Base-by-base conservation (phyloP, 75 land plant genomes). In the Pinus albicaulis region DNA sequence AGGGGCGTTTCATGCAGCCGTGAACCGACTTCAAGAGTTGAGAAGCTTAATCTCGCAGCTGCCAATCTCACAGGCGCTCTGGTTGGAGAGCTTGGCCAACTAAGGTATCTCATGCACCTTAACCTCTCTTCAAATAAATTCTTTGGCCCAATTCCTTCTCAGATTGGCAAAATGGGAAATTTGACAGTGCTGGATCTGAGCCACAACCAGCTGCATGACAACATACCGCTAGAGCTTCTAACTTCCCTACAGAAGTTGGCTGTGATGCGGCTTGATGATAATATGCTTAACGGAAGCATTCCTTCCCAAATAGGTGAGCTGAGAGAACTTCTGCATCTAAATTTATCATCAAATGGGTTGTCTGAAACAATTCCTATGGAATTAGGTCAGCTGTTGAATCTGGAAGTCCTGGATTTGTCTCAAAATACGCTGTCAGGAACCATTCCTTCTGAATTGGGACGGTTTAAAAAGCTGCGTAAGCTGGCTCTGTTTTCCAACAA, bases 91-190 rank as follows among this genome's bases (percentile, higher is more conserved):
- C 26, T 82, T 28, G 81, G 84, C 38, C 70, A 57, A 0, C 62
- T 82, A 11, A 57, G 23, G 6, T 31, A 48, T 24, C 81, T 82
- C 13, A 28, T 28, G 3, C 28, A 74, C 24, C 53, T 82, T 34
- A 74, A 79, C 53, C 19, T 84, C 1, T 44, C 76, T 14, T 8
- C 59, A 19, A 81, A 81, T 68, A 26, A 26, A 36, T 34, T 83
- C 59, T 24, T 13, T 8, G 68, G 69, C 13, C 75, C 79, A 28
- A 68, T 38, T 59, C 65, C 65, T 22, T 62, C 36, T 1, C 34
- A 62, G 28, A 14, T 62, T 26, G 65, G 36, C 5, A 62, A 28
- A 62, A 10, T 62, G 16, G 28, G 5, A 14, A 15, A 28, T 61
- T 28, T 61, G 25, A 61, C 26, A 12, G 3, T 12, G 7, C 56